These are phyloP conservation scores for Metschnikowia picachoensis DNA, from an alignment of 805 yeast genomes.

Conservation along the genomic window DNA sequence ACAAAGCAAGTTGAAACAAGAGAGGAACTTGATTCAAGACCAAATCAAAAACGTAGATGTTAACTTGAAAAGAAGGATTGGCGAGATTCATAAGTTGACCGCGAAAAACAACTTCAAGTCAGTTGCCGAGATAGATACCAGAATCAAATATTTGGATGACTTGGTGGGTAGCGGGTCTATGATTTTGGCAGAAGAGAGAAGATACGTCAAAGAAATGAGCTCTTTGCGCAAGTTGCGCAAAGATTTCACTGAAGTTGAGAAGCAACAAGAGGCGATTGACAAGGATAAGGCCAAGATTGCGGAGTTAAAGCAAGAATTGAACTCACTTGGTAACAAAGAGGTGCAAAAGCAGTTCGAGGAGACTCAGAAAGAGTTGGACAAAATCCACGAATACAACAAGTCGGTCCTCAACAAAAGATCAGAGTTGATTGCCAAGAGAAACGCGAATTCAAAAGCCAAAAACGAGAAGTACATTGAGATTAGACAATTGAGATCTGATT, in stretches of 20 bases:
- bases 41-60: conserved; percentile 71
- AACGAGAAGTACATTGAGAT: conserved; percentile 66
- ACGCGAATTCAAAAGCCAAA: conserved; percentile 60
- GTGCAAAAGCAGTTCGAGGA: conserved; percentile 64
- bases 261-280: conserved; percentile 75
- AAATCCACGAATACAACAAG: conserved; percentile 57
- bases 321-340: conserved; percentile 57
- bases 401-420: conserved; percentile 63
- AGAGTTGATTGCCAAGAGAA: conserved; percentile 59
- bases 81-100: conserved; percentile 68
- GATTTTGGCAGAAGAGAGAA: conserved; percentile 88
- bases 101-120: conserved; percentile 67
- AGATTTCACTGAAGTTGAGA: conserved; percentile 70
- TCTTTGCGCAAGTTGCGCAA: conserved; percentile 75
- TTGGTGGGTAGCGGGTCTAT: conserved; percentile 74
- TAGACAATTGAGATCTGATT: conserved; percentile 66
- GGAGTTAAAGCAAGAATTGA: conserved; percentile 66
- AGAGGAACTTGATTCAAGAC: conserved; percentile 52
- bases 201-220: conserved; percentile 78
- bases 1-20: conserved; percentile 47
- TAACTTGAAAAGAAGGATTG: conserved; percentile 66
- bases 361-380: conserved; percentile 66
- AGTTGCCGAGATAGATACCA: conserved; percentile 64
- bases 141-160: conserved; percentile 63
- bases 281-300: conserved; percentile 70